Percentiles rank a stretch among this genome's conserved stretches.
Evolutionary conservation across 106 monocot genomes (phyloP).

Genomic region (Dendrobium chrysotoxum): DNA sequence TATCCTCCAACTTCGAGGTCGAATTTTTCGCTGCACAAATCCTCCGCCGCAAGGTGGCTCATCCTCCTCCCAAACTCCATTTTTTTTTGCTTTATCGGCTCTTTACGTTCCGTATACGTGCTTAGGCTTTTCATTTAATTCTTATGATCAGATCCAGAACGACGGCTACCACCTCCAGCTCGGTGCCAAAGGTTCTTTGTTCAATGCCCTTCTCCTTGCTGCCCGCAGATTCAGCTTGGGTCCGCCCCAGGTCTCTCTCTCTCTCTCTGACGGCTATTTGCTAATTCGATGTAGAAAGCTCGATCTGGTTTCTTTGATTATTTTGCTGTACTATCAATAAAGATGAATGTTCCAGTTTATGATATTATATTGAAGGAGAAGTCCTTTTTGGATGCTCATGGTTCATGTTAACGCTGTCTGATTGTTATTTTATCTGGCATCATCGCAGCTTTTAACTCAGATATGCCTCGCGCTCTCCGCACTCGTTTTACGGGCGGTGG

Average conservation of each 20-base stretch:
- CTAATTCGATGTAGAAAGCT: too few species aligned
- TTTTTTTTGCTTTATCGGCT: background rate
- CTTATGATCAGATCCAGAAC: slow-evolving; percentile 49
- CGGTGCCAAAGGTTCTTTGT: slow-evolving; percentile 52
- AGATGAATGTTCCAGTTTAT: background rate
- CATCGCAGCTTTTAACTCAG: slow-evolving; percentile 80
- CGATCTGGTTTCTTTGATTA: background rate
- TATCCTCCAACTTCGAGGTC: slow-evolving; percentile 49
- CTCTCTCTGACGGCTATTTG: background rate
- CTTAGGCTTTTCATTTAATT: background rate
- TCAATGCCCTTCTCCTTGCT: slow-evolving; percentile 69
- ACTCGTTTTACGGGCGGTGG: slow-evolving; percentile 56
- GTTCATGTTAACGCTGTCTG: background rate
- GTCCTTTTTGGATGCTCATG: background rate
- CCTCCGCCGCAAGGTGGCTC: slow-evolving; percentile 68
- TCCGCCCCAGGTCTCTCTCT: slow-evolving; percentile 53
- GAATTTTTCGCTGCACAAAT: slow-evolving; percentile 97
- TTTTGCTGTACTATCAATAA: background rate
- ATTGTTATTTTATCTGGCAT: background rate
- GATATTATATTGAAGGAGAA: background rate
- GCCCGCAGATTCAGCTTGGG: slow-evolving; percentile 66
- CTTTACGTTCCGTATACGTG: background rate
- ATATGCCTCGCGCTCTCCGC: slow-evolving; percentile 88
- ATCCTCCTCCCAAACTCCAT: background rate
- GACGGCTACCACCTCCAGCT: slow-evolving; percentile 52